Base-by-base conservation (phyloP, 805 yeast species). In the Ogataea zsoltii region DNA sequence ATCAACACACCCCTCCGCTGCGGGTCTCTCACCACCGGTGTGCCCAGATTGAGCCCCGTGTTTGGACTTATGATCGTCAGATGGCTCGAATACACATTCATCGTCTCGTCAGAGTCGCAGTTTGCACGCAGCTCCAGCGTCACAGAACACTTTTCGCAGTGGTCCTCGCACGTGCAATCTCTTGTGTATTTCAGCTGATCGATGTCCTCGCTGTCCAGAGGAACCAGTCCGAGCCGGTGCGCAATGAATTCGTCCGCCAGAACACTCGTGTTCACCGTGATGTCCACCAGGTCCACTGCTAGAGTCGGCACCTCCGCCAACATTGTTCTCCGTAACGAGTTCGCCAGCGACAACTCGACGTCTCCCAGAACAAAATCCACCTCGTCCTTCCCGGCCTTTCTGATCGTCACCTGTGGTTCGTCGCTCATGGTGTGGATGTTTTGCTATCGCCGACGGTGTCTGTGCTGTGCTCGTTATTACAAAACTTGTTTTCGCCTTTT, bases 131-230 rank as follows among this genome's bases (percentile, higher is more conserved):
- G 70, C 47, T 85, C 83, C 46, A 94, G 75, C 53, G 85, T 88
- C 18, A 94, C 98, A 3, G 96, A 84, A 70, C 99, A 94, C 66
- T 86, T 85, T 49, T 89, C 91, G 70, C 99, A 94, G 70, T 94
- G 92, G 63, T 91, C 95, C 65, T 94, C 99, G 72, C 99, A 94
- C 35, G 96, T 91, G 68, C 99, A 94, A 66, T 94, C 99, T 63
- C 97, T 79, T 23, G 95, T 84, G 69, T 91, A 92, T 51, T 88
- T 82, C 53, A 92, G 72, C 50, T 83, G 78, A 41, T 89, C 96
- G 36, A 91, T 89, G 49, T 88, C 92, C 33, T 82, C 80, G 57
- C 95, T 82, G 54, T 84, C 85, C 38, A 94, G 72, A 1, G 99
- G 99, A 49, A 94, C 82, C 44, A 94, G 74, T 33, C 99, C 99